Evolutionary conservation across 2,329 filamentous ascomycete species (phyloP), one percentile per base, ranked within the genome.

Genomic region (Trematosphaeria pertusa): DNA sequence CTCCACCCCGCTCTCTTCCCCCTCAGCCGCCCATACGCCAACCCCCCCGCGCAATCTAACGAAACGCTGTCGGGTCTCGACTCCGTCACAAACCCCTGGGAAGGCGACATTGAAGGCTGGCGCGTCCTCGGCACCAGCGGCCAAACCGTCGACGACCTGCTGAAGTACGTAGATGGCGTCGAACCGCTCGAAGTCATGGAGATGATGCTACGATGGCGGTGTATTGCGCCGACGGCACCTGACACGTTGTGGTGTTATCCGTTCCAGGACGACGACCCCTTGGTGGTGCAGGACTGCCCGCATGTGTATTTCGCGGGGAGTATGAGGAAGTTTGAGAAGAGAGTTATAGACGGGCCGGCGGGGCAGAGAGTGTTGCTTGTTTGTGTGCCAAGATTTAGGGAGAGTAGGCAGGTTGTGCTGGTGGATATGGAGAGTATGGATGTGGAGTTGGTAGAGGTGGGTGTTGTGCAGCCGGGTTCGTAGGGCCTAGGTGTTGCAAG

Each of bases 201-300:
- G 73, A 87, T 87, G 46, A 94, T 96, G 84, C 86, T 96, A 57
- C 82, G 91, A 48, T 99, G 94, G 94, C 83, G 94, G 52, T 89
- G 91, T 66, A 86, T 86, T 56, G 94, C 94, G 4, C 94, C 94
- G 1, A 99, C 94, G 0, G 94, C 94, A 1, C 94, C 95, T 0
- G 95, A 99, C 72, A 99, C 95, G 0, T 70, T 99, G 33, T 96
- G 91, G 89, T 92, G 89, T 65, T 99, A 97, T 67, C 94, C 94
- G 0, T 99, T 96, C 73, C 92, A 97, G 72, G 89, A 94, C 14
- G 83, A 91, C 38, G 95, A 99, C 65, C 91, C 90, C 0, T 95
- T 97, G 65, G 87, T 97, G 33, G 80, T 99, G 62, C 84, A 87
- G 54, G 77, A 85, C 14, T 96, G 90, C 53, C 94, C 94, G 2